phyloP scores from a whole-genome alignment of 352 stramenopile species.

The Phytopythium helicoides region DNA sequence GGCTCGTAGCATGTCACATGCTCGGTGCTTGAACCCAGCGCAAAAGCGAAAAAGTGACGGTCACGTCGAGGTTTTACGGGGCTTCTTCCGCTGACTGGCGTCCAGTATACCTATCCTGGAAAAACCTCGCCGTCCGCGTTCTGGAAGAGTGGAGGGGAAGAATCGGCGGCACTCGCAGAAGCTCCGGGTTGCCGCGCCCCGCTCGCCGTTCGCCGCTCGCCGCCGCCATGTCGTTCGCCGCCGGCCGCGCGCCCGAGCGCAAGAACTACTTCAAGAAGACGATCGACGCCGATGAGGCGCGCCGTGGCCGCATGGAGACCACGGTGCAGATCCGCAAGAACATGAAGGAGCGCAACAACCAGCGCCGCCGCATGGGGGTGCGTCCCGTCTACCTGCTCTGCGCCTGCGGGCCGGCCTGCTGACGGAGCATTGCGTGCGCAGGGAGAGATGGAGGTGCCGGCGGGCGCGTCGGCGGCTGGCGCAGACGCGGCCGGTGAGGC shows the following conservation, averaged over 20 bases:
- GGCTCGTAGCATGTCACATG: no score
- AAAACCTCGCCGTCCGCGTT: conserved; percentile 7
- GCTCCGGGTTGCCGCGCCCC: conserved; percentile 10
- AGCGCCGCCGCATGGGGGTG: conserved; percentile 60
- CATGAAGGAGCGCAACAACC: conserved; percentile 80
- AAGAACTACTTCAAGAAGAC: conserved; percentile 81
- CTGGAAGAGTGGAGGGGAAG: conserved; percentile 4
- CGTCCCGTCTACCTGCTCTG: no score
- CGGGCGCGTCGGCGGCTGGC: conserved; percentile 21
- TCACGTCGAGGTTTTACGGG: not conserved
- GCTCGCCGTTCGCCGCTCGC: conserved; percentile 4
- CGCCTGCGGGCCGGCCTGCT: conserved; percentile 14
- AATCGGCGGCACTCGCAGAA: conserved; percentile 6
- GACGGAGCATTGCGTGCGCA: conserved; percentile 7
- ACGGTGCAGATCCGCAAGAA: conserved; percentile 86
- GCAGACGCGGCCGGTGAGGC: conserved; percentile 40
- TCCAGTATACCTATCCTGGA: not conserved
- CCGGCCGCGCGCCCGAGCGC: conserved; percentile 65
- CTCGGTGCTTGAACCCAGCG: no score
- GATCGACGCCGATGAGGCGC: conserved; percentile 75
- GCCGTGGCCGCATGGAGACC: conserved; percentile 70
- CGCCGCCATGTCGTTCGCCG: conserved; percentile 60
- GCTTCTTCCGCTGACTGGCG: not conserved
- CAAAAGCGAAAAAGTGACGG: no score
- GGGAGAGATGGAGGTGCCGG: conserved; percentile 17